Base-by-base conservation (phyloP, 352 stramenopile genomes). In the Elongisporangium senticosum region DNA sequence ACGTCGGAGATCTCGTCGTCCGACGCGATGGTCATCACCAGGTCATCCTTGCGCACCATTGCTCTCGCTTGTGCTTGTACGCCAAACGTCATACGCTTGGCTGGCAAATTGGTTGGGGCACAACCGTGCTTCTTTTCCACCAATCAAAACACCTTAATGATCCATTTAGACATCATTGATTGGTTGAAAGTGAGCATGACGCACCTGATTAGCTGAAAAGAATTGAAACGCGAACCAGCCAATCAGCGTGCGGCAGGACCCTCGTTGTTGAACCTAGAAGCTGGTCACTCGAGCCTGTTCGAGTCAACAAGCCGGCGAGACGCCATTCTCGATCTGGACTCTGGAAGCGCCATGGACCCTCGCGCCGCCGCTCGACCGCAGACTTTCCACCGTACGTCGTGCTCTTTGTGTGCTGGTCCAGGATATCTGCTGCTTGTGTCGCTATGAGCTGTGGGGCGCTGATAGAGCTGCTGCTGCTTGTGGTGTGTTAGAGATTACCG, bases 11-110 rank as follows among this genome's bases (percentile, higher is more conserved):
- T 75, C 70, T 96, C 86, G 3, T 93, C 86, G 55, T 94, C 84
- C 4, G 84, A 96, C 65, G 84, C 85, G 62, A 96, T 93, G 56
- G 86, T 96, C 85, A 94, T 93, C 66, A 96, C 74, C 64, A 96
- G 70, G 57, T 91, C 83, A 52, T 93, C 81, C 21, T 72, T 43
- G 33, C 13, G 33, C 33, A 43, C 33, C 33, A 43, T 43, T 43
- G 33, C 33, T 43, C 33, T 43, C 33, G 33, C 33, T 49, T 59
- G 23, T 43, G 33, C 33, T 43, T 43, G 33, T 43, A 43, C 33
- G 13, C 33, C 33, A 43, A 43, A 43, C 33, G 33, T 43, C 33
- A 43, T 43, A 43, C 33, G 33, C 33, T 43, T 17, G 33, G 33
- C 33, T 43, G 33, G 8, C 7, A 6, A 43, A 43, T 43, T 43